Percentiles rank a stretch among this genome's conserved stretches.
phyloP scores from a whole-genome alignment of 2,329 filamentous ascomycete genomes.

The Monosporascus sp. region DNA sequence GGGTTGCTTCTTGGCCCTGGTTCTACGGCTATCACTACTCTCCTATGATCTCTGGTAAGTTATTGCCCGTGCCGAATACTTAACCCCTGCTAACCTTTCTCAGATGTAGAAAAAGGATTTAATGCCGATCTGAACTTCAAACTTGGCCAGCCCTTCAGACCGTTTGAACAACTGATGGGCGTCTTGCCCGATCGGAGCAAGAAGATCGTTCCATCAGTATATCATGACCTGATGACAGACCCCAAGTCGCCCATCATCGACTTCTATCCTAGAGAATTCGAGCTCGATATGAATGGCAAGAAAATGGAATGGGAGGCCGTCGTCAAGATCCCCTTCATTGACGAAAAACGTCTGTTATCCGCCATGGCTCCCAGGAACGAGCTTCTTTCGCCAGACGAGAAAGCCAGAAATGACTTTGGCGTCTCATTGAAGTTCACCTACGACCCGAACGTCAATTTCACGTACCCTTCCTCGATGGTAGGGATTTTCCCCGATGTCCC shows the following conservation, averaged over 20 bases:
- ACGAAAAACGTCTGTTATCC: slow-evolving; percentile 75
- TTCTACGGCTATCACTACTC: slow-evolving; percentile 97
- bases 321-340: slow-evolving; percentile 98
- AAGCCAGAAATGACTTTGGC: slow-evolving; percentile 81
- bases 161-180: slow-evolving; percentile 96
- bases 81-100: slow-evolving; percentile 13
- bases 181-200: slow-evolving; percentile 96
- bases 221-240: slow-evolving; percentile 90
- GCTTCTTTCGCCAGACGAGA: slow-evolving; percentile 72
- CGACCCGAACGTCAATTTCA: slow-evolving; percentile 68
- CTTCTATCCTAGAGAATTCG: slow-evolving; percentile 96
- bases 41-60: slow-evolving; percentile 80
- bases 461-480: slow-evolving; percentile 80
- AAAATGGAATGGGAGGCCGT: slow-evolving; percentile 99
- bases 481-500: slow-evolving; percentile 87
- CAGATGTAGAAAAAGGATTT: slow-evolving; percentile 83
- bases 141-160: slow-evolving; percentile 89
- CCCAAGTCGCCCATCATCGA: slow-evolving; percentile 89
- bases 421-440: slow-evolving; percentile 92
- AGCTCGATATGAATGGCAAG: slow-evolving; percentile 98
- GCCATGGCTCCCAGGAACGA: slow-evolving; percentile 85
- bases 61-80: not conserved
- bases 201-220: slow-evolving; percentile 82
- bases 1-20: slow-evolving; percentile 98
- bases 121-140: slow-evolving; percentile 86